Percentiles rank a stretch among this genome's conserved stretches.
Conservation (phyloP, 2,329 filamentous ascomycete species). For the Aureobasidium sp. region DNA sequence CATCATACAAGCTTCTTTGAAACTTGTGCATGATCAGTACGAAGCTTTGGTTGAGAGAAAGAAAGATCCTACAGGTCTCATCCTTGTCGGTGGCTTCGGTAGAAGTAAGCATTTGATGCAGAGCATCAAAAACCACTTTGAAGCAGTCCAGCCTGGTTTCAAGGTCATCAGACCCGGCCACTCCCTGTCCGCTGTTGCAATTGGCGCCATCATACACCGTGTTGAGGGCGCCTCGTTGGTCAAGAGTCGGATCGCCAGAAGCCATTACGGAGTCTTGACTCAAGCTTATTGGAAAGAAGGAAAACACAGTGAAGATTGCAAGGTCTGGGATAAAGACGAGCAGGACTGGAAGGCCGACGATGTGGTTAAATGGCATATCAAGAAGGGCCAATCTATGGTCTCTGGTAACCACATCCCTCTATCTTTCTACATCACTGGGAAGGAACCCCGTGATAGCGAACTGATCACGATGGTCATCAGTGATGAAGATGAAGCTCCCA, state of each 20-base stretch:
- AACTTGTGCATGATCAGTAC: conserved; percentile 39
- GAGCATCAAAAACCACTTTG: conserved; percentile 62
- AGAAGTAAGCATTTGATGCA: conserved; percentile 64
- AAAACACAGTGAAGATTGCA: conserved; percentile 64
- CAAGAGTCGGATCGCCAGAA: conserved; percentile 7
- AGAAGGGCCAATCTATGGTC: background rate
- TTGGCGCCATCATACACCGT: conserved; percentile 67
- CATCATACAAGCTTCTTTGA: conserved; percentile 51
- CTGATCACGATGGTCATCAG: conserved; percentile 1
- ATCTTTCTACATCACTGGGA: background rate
- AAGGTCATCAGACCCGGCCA: conserved; percentile 73
- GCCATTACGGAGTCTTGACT: conserved; percentile 7
- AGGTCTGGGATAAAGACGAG: conserved; percentile 75
- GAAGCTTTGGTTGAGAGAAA: conserved; percentile 32
- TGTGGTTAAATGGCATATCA: conserved; percentile 78
- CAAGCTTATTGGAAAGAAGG: conserved; percentile 55
- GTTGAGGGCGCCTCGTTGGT: conserved; percentile 55
- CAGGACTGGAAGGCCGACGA: conserved; percentile 79
- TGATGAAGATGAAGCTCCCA: background rate
- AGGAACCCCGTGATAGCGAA: background rate
- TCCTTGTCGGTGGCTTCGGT: conserved; percentile 74
- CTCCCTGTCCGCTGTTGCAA: conserved; percentile 70
- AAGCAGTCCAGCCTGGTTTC: conserved; percentile 34
- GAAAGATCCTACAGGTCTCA: conserved; percentile 54
- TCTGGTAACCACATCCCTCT: background rate